Percentiles rank a stretch among this genome's conserved stretches.
These are phyloP conservation scores for Entonaema liquescens DNA, from an alignment of 495 filamentous ascomycete genomes.

Conservation along the genomic window DNA sequence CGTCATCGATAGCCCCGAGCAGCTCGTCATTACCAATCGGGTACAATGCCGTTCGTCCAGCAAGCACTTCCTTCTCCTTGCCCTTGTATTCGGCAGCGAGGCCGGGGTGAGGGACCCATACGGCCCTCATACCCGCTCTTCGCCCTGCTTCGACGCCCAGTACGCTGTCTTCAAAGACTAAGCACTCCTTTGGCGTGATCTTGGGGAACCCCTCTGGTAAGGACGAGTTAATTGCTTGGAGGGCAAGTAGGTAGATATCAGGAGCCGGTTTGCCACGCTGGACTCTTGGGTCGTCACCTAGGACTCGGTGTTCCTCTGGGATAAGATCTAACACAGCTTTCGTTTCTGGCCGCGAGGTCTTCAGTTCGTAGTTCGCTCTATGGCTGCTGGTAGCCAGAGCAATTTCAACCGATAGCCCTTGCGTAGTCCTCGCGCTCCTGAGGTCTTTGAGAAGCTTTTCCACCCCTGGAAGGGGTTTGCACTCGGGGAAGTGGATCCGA, in stretches of 20 bases:
- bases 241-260: conserved; percentile 84
- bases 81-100: conserved; percentile 71
- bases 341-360: conserved; percentile 35
- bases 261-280: conserved; percentile 82
- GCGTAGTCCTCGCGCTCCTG: conserved; percentile 23
- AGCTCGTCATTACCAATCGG: conserved; percentile 54
- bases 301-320: conserved; percentile 61
- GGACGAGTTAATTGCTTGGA: conserved; percentile 74
- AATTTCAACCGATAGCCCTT: conserved; percentile 31
- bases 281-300: conserved; percentile 81
- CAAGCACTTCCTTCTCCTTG: conserved; percentile 77
- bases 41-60: conserved; percentile 72
- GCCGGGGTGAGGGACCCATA: conserved; percentile 84
- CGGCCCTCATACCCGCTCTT: conserved; percentile 85
- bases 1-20: conserved; percentile 66
- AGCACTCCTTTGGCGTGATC: conserved; percentile 72
- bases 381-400: conserved; percentile 46
- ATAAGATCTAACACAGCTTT: conserved; percentile 40
- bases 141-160: conserved; percentile 84
- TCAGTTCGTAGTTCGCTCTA: conserved; percentile 40
- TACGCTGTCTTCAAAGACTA: conserved; percentile 91
- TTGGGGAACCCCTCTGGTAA: conserved; percentile 47
- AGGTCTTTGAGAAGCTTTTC: conserved; percentile 66
- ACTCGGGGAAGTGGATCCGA: conserved; percentile 68
- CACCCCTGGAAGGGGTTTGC: conserved; percentile 76